phyloP scores from a whole-genome alignment of 108 stramenopile genomes.

The Stephanodiscus triporus region DNA sequence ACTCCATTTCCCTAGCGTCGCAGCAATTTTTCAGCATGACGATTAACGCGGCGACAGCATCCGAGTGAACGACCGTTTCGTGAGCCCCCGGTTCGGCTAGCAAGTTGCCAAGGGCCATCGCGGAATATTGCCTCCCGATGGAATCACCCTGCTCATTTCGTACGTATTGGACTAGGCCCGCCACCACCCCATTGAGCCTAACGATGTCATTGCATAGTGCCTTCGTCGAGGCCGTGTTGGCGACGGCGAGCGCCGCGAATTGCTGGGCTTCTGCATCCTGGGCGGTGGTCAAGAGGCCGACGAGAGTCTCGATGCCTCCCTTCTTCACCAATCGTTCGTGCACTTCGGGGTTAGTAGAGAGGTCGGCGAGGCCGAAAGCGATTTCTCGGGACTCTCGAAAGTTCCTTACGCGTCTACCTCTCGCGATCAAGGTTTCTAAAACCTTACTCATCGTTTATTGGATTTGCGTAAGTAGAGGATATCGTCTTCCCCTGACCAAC shows the following conservation, averaged over 20 bases:
- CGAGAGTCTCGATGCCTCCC: slow-evolving; percentile 71
- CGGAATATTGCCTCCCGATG: slow-evolving; percentile 75
- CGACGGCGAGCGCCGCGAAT: slow-evolving; percentile 82
- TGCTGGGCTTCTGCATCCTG: slow-evolving; percentile 85
- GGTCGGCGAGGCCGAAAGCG: slow-evolving; percentile 82
- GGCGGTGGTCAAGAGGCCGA: slow-evolving; percentile 57
- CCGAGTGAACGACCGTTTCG: slow-evolving; percentile 66
- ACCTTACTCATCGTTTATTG: slow-evolving; percentile 70
- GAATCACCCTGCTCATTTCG: slow-evolving; percentile 52
- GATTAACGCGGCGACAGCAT: slow-evolving; percentile 61
- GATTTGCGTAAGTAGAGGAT: no score
- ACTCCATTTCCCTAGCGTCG: slow-evolving; percentile 59
- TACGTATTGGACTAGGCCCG: slow-evolving; percentile 51
- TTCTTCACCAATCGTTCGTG: slow-evolving; percentile 83
- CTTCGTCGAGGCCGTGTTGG: slow-evolving; percentile 75
- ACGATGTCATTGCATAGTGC: slow-evolving; percentile 66
- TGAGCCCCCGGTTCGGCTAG: slow-evolving; percentile 80
- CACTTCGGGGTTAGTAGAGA: slow-evolving; percentile 67
- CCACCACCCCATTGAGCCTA: slow-evolving; percentile 40
- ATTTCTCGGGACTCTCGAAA: slow-evolving; percentile 85
- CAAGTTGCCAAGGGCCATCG: slow-evolving; percentile 87
- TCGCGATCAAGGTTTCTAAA: slow-evolving; percentile 81
- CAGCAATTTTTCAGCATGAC: slow-evolving; percentile 59
- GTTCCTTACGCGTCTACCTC: slow-evolving; percentile 75
- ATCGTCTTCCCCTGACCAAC: no score